Evolutionary conservation across 176 grass and related monocot species (phyloP), one percentile per base, ranked within the genome.

Genomic region (Rhynchospora breviuscula): DNA sequence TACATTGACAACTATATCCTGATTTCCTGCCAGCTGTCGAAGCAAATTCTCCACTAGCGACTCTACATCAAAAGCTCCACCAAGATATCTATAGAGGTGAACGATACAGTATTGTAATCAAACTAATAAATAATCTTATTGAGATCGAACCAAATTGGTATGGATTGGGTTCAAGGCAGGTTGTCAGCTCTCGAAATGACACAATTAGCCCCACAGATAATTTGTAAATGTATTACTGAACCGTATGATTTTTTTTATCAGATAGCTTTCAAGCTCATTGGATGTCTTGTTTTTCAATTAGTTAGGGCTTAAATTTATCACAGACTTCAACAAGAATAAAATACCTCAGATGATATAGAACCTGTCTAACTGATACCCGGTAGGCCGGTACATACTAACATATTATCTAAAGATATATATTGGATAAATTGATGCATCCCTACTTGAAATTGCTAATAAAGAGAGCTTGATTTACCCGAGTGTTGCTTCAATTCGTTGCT

Each of bases 31-130:
- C 88, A 98, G 86, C 84, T 98, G 92, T 29, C 33, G 89, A 60
- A 98, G 51, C 84, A 98, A 88, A 85, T 98, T 98, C 53, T 98
- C 95, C 33, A 98, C 95, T 77, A 98, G 91, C 5, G 91, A 86
- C 65, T 98, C 96, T 35, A 98, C 96, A 89, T 95, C 96, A 85
- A 98, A 93, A 22, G 88, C 93, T 84, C 96, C 96, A 82, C 96
- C 96, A 80, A 98, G 92, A 86, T 98, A 98, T 52, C 96, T 98
- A 82, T 86, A 23, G 2, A 64, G 17, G 35, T 18, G 35, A 51
- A 49, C 25, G 65, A 74, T 21, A 14, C 62, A 17, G 51, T 54
- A 44, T 13, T 25, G 68, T 62, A 75, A n/a, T 40, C 26, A 83
- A 80, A 54, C 13, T 57, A 62, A 17, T 81, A 46, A 25, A 47